These are phyloP conservation scores for Termitomyces sp. DNA, from an alignment of 768 basidiomycete species.

Conservation along the genomic window DNA sequence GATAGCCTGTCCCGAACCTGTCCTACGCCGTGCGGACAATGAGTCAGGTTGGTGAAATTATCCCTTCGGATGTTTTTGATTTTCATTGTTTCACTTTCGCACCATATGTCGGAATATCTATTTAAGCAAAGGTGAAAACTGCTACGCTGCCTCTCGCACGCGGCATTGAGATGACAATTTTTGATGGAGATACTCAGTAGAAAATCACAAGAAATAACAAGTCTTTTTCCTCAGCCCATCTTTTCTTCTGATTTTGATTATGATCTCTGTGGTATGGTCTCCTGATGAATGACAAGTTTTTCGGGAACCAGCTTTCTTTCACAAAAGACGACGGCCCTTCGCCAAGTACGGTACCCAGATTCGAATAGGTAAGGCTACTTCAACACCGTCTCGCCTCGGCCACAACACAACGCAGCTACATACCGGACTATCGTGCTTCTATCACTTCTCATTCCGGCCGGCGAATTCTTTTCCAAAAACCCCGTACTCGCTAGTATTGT, in stretches of 20 bases:
- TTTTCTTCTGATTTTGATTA: neutral
- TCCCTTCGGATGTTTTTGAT: neutral
- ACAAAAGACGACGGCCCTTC: neutral
- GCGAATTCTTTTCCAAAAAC: no score
- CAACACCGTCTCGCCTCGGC: no score
- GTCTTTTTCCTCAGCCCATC: no score
- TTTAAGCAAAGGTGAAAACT: neutral
- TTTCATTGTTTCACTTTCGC: neutral
- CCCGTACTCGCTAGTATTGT: no score
- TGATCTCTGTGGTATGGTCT: neutral
- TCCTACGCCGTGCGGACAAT: neutral
- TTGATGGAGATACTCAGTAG: neutral
- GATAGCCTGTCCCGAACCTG: neutral
- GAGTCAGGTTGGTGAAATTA: neutral
- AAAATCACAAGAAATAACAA: neutral
- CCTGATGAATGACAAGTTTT: neutral
- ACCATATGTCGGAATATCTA: neutral
- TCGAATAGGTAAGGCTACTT: no score
- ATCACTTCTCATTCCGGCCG: no score
- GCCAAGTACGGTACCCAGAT: neutral
- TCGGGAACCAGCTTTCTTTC: neutral
- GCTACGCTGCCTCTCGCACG: no score
- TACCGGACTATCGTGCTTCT: no score
- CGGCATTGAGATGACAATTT: neutral
- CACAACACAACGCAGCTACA: no score